Evolutionary conservation across 257 asterid species (phyloP), one percentile per base, ranked within the genome.

Genomic region (Scutellaria barbata): DNA sequence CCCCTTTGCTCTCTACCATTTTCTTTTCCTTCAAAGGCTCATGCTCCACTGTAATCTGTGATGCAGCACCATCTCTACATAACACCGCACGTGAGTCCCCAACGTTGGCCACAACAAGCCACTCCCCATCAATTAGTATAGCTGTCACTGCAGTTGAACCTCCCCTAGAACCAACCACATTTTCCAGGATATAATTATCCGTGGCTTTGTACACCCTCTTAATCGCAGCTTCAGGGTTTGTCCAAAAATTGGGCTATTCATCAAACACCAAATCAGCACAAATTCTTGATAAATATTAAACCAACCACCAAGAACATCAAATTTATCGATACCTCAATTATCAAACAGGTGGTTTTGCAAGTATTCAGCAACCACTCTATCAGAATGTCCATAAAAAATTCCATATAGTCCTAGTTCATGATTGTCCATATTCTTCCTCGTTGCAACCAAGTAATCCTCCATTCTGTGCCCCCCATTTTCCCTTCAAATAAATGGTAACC

Each of bases 301-400:
- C 39, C 11, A 14, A 22, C 3, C 1, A 17, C 46, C 1, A n/a
- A 8, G 33, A 43, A 33, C 2, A 70, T 50, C 46, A 63, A 64
- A 30, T 7, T 6, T 42, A 45, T 6, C 9, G 0, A 8, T 77
- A 85, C 92, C 85, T 81, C 76, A 7, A 54, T 85, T 59, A 4
- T 81, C 74, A 20, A 85, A 87, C 11, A 87, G 70, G 74, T 73
- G 83, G 53, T 45, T 37, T 22, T 80, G 79, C 74, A 87, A 69
- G 77, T 85, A 87, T 53, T 83, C 81, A 1, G 88, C 80, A 48
- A 83, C 90, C 11, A 80, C 33, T 0, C 67, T 43, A 61, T 86
- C 85, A 30, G 82, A 77, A 40, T 85, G 88, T n/a, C 93, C 88
- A 43, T 85, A 87, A 43, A 83, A 87, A 41, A 85, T 85, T 41